A percentile compares a stretch with the other conserved stretches of the same genome.
These are phyloP conservation scores for Leptomonas seymouri DNA, from an alignment of 208 protist genomes.

Conservation along the genomic window DNA sequence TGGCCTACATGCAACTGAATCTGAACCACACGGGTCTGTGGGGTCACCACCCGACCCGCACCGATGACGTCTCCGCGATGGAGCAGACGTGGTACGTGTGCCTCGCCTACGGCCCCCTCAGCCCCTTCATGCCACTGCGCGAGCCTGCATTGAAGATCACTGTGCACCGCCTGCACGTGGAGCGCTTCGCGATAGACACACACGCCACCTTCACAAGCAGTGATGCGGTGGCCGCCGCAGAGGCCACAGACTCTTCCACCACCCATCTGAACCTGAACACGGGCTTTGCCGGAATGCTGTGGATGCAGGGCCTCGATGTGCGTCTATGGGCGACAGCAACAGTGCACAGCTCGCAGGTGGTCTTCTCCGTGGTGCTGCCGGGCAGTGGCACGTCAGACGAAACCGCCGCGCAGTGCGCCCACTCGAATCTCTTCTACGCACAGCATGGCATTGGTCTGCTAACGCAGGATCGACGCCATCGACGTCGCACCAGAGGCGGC, in stretches of 20 bases:
- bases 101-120: slow-evolving; percentile 52
- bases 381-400: slow-evolving; percentile 35
- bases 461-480: slow-evolving; percentile 18
- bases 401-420: slow-evolving; percentile 52
- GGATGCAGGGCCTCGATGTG: slow-evolving; percentile 59
- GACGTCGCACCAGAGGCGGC: neutral
- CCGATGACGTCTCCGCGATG: slow-evolving; percentile 14
- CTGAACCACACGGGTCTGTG: slow-evolving; percentile 78
- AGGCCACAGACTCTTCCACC: slow-evolving; percentile 25
- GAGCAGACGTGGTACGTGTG: slow-evolving; percentile 62
- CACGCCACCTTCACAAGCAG: slow-evolving; percentile 28
- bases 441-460: slow-evolving; percentile 38
- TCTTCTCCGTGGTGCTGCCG: slow-evolving; percentile 45
- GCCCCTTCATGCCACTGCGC: slow-evolving; percentile 43
- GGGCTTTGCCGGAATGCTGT: slow-evolving; percentile 64
- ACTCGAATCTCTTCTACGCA: slow-evolving; percentile 63
- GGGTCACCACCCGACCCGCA: slow-evolving; percentile 40
- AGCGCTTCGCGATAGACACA: slow-evolving; percentile 28
- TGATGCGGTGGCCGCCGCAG: slow-evolving; percentile 21
- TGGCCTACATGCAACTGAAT: slow-evolving; percentile 66
- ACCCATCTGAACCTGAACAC: slow-evolving; percentile 58
- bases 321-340: slow-evolving; percentile 59
- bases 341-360: slow-evolving; percentile 49
- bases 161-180: slow-evolving; percentile 47
- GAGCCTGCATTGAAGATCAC: slow-evolving; percentile 35